Evolutionary conservation across 768 basidiomycete species (phyloP), one percentile per base, ranked within the genome.

Genomic region (Tremella fuciformis): DNA sequence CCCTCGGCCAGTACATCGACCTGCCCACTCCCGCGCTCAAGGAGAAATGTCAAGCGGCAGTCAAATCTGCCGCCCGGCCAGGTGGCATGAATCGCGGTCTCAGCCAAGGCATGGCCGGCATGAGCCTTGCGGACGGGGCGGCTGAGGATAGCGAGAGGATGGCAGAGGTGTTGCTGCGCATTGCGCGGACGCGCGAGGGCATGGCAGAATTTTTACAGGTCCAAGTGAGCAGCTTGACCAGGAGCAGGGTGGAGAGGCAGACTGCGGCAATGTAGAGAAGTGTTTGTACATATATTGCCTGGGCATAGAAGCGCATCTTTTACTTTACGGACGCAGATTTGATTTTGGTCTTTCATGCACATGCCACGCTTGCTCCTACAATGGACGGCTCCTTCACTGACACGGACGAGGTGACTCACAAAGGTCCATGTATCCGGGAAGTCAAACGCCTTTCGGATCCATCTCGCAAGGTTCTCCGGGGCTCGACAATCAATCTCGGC

Each of bases 1-100:
- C 74, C 57, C 51, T 75, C 6, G 76, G 73, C 7, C 74, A 77
- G 51, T 75, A 75, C 50, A 58, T 75, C 16, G 76, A 77, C 57
- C 56, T 77, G 21, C 74, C 74, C 6, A 73, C 69, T 0, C 63
- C 67, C 15, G 42, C 59, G 9, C 51, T 77, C 18, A 69, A 67
- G 47, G 76, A 76, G 40, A 57, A 70, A 46, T 59, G 60, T 7
- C 34, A 48, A 1, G 74, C 74, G 0, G 74, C 76, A 3, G 71
- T 74, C 48, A 73, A 72, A 57, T 61, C 60, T n/a, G 72, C 73
- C 3, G 40, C 38, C 8, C 50, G 59, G 21, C 53, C 50, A 25
- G 39, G 53, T 19, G 52, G 48, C 25, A 26, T 21, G 8, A 51
- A n/a, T 16, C 56, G 59, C 18, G 29, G 29, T 34, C 29, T 34